phyloP scores from a whole-genome alignment of 2,329 filamentous ascomycete species.

The Botrytis squamosa region DNA sequence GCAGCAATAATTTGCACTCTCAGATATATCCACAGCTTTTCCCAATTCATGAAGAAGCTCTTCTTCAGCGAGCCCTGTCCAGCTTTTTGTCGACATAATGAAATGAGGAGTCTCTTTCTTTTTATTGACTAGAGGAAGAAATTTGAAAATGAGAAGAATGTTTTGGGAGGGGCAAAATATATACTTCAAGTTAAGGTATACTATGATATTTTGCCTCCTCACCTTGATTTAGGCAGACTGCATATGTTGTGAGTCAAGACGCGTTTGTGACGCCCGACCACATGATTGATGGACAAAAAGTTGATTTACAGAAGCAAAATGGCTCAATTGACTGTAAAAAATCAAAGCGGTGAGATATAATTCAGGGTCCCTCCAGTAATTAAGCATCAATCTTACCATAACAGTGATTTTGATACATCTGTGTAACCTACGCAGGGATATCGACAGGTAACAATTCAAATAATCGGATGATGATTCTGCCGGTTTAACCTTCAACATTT shows the following conservation, averaged over 20 bases:
- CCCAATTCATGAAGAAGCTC: background rate
- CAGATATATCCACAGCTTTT: background rate
- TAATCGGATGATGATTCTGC: background rate
- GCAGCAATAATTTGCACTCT: background rate
- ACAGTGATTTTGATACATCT: background rate
- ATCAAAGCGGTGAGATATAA: background rate
- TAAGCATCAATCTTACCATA: background rate
- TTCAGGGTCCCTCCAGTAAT: background rate
- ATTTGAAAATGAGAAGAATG: background rate
- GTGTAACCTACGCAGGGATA: background rate
- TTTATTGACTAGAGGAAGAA: background rate
- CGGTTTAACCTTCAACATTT: background rate
- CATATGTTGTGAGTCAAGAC: background rate
- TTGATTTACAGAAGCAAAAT: background rate
- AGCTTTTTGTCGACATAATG: background rate
- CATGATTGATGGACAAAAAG: background rate
- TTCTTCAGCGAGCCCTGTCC: background rate
- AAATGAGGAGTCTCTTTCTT: background rate
- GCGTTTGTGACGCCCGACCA: background rate
- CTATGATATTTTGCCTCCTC: background rate
- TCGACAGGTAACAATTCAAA: background rate
- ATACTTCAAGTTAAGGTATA: background rate
- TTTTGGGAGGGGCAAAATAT: background rate
- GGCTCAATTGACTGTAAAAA: too few species aligned
- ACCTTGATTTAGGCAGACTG: background rate